Conservation (phyloP, 2,329 filamentous ascomycete genomes). For the Colletotrichum sp. region DNA sequence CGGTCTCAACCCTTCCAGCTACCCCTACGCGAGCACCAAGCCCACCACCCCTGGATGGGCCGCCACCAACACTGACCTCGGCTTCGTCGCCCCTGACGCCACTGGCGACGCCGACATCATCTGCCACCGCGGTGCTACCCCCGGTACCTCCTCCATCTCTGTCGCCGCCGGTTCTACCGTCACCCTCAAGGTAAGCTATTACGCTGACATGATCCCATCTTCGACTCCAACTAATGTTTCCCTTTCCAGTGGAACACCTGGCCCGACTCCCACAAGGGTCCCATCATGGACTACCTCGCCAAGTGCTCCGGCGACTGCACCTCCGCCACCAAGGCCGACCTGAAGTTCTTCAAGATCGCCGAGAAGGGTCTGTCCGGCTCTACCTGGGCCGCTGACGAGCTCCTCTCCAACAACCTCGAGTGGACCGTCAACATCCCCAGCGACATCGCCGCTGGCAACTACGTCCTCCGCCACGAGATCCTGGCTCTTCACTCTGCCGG, state of each 20-base stretch:
- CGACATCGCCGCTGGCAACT: conserved; percentile 54
- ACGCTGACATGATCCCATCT: neutral
- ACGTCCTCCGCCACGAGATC: conserved; percentile 61
- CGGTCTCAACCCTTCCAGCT: conserved; percentile 28
- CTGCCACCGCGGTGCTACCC: conserved; percentile 50
- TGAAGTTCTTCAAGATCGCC: conserved; percentile 67
- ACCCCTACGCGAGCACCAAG: conserved; percentile 23
- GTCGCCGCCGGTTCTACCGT: conserved; percentile 66
- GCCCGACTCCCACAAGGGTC: conserved; percentile 68
- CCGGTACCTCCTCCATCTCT: conserved; percentile 40
- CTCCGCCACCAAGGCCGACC: conserved; percentile 51
- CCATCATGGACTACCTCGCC: conserved; percentile 66
- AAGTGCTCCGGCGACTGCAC: conserved; percentile 61
- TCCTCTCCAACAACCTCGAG: conserved; percentile 50
- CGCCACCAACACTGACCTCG: conserved; percentile 37
- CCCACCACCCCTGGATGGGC: conserved; percentile 32
- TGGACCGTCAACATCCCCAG: conserved; percentile 54
- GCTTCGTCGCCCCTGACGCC: conserved; percentile 49
- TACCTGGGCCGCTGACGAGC: conserved; percentile 60
- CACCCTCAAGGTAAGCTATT: conserved; percentile 46
- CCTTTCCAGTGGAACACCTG: conserved; percentile 59
- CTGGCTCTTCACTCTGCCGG: conserved; percentile 59
- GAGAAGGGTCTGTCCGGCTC: conserved; percentile 56
- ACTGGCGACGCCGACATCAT: conserved; percentile 47
- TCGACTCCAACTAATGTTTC: neutral